Conservation (phyloP, 2,329 filamentous ascomycete species). For the Aquanectria penicillioides region DNA sequence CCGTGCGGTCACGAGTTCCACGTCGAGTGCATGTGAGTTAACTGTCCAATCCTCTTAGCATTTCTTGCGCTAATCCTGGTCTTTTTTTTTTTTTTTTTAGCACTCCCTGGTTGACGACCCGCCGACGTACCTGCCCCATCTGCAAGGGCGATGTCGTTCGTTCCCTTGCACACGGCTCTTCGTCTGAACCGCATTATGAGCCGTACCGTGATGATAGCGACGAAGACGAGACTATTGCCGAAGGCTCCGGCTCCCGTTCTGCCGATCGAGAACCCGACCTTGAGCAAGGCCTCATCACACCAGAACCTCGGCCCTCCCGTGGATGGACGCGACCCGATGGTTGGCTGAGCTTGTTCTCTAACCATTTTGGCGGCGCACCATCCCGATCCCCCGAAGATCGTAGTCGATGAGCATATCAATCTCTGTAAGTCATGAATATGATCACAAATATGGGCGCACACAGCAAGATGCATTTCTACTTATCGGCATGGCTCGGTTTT, state of each 20-base stretch:
- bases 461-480: too few relatives aligned
- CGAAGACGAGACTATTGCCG: conserved; percentile 51
- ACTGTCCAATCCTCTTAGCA: not conserved
- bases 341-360: conserved; percentile 53
- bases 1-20: conserved; percentile 99
- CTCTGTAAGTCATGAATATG: not conserved
- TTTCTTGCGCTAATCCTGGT: conserved; percentile 32
- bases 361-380: conserved; percentile 35
- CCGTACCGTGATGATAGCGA: conserved; percentile 63
- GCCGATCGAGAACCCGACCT: conserved; percentile 50
- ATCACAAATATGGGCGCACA: too few relatives aligned
- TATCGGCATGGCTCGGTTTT: too few relatives aligned
- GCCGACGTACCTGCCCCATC: conserved; percentile 96
- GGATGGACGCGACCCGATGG: conserved; percentile 43
- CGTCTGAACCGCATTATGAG: conserved; percentile 63
- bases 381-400: conserved; percentile 42
- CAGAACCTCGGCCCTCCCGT: conserved; percentile 32
- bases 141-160: conserved; percentile 97
- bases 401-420: conserved; percentile 18
- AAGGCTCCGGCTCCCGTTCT: conserved; percentile 45
- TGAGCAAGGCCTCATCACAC: conserved; percentile 52
- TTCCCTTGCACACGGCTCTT: conserved; percentile 66
- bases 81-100: too few relatives aligned
- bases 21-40: conserved; percentile 94
- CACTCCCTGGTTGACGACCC: conserved; percentile 95